phyloP scores from a whole-genome alignment of 495 filamentous ascomycete species.

The Xylaria grammica region DNA sequence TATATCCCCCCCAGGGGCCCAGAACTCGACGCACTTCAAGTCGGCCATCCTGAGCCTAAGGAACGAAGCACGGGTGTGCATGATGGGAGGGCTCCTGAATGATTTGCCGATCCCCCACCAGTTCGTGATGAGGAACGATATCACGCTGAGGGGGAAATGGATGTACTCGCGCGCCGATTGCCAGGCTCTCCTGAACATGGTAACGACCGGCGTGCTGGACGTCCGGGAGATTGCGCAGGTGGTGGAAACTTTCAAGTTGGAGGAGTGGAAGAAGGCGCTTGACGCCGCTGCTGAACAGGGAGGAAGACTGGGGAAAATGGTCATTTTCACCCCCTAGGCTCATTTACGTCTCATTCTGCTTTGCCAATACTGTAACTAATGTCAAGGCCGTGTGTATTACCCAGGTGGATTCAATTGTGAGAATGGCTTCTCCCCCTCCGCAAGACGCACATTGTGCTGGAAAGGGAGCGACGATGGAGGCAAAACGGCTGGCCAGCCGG shows the following conservation, averaged over 20 bases:
- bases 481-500: too few species aligned
- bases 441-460: too few species aligned
- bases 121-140: conserved; percentile 40
- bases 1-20: conserved; percentile 46
- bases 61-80: conserved; percentile 39
- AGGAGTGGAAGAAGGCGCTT: conserved; percentile 28
- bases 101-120: conserved; percentile 39
- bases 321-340: neutral
- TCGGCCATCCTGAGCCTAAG: conserved; percentile 47
- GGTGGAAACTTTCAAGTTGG: conserved; percentile 28
- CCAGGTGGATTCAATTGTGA: too few species aligned
- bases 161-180: conserved; percentile 48
- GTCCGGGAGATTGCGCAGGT: conserved; percentile 30
- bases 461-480: too few species aligned
- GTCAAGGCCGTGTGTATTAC: too few species aligned
- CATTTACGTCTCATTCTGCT: too few species aligned
- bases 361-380: too few species aligned
- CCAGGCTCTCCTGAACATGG: conserved; percentile 36
- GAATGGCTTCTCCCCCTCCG: too few species aligned
- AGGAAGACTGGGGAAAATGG: conserved; percentile 1
- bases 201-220: conserved; percentile 41
- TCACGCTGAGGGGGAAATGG: conserved; percentile 47
- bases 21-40: conserved; percentile 43
- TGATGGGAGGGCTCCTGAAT: conserved; percentile 52
- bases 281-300: neutral